Evolutionary conservation across 1,284 basidiomycete species (phyloP).

Genomic region (Peniophora sp.): DNA sequence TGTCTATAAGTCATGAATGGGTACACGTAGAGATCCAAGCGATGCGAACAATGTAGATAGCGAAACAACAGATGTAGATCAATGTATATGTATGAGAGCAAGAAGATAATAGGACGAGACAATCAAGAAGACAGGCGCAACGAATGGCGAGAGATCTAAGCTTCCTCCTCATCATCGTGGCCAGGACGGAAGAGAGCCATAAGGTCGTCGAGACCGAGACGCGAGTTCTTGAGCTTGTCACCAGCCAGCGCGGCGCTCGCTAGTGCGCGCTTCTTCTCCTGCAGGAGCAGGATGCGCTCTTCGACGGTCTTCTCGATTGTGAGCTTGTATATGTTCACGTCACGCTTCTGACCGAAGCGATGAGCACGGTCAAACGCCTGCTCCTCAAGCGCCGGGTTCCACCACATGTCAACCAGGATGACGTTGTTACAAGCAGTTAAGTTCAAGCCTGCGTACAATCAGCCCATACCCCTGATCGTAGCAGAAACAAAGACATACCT

Average conservation of each 20-base stretch:
- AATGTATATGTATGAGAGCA: background rate
- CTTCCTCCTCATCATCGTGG: slow-evolving; percentile 48
- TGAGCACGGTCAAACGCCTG: slow-evolving; percentile 95
- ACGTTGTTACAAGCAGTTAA: slow-evolving; percentile 93
- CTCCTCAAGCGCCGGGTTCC: slow-evolving; percentile 88
- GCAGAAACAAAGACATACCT: slow-evolving; percentile 32
- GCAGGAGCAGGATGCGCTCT: slow-evolving; percentile 79
- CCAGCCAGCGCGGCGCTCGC: slow-evolving; percentile 84
- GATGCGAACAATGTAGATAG: background rate
- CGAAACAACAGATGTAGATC: background rate
- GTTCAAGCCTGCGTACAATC: slow-evolving; percentile 64
- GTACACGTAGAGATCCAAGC: background rate
- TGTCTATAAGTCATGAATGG: background rate
- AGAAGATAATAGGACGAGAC: background rate
- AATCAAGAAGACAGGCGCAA: background rate
- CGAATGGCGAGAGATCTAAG: slow-evolving; percentile 14
- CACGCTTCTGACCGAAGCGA: slow-evolving; percentile 74
- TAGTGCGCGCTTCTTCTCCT: slow-evolving; percentile 82
- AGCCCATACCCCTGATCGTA: background rate
- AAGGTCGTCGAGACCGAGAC: slow-evolving; percentile 79
- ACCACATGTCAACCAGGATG: slow-evolving; percentile 91
- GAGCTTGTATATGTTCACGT: slow-evolving; percentile 91
- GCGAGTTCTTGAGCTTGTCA: slow-evolving; percentile 79
- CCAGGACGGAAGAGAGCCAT: slow-evolving; percentile 68
- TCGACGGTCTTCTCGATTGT: slow-evolving; percentile 88